Percentiles rank a stretch among this genome's conserved stretches.
These are phyloP conservation scores for Penicilliopsis zonata DNA, from an alignment of 495 filamentous ascomycete species.

Conservation along the genomic window DNA sequence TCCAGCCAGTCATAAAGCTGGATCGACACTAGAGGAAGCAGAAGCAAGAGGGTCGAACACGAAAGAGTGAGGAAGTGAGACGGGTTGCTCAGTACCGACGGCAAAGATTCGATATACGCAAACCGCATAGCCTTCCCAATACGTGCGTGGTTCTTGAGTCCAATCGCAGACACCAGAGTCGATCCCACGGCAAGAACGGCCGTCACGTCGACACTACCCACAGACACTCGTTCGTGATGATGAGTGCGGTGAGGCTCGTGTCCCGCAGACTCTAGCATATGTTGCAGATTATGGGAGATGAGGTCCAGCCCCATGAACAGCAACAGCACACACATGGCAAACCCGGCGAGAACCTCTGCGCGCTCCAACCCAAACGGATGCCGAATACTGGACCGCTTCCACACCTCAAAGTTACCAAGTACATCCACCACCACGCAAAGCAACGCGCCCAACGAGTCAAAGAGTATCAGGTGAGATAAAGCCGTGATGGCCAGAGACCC, in stretches of 20 bases:
- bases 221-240: conserved; percentile 52
- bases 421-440: conserved; percentile 94
- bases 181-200: conserved; percentile 74
- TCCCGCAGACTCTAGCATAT: conserved; percentile 55
- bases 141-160: conserved; percentile 84
- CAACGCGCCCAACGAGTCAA: conserved; percentile 82
- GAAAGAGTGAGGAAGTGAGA: conserved; percentile 87
- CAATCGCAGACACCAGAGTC: conserved; percentile 78
- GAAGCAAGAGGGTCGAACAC: conserved; percentile 66
- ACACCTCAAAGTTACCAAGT: conserved; percentile 90
- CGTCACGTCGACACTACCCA: conserved; percentile 70
- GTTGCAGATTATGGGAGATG: conserved; percentile 83
- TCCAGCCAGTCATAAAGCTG: conserved; percentile 70
- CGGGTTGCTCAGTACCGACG: conserved; percentile 75
- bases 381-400: conserved; percentile 82
- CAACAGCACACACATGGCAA: conserved; percentile 88
- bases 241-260: conserved; percentile 62
- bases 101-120: conserved; percentile 69
- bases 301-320: conserved; percentile 95
- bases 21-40: conserved; percentile 73
- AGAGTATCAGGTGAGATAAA: conserved; percentile 83
- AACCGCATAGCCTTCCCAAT: conserved; percentile 78
- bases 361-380: conserved; percentile 92
- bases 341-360: conserved; percentile 89
- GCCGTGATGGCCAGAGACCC: conserved; percentile 90